Evolutionary conservation across 2,329 filamentous ascomycete genomes (phyloP), one percentile per base, ranked within the genome.

Genomic region (Fusarium pininemorale): DNA sequence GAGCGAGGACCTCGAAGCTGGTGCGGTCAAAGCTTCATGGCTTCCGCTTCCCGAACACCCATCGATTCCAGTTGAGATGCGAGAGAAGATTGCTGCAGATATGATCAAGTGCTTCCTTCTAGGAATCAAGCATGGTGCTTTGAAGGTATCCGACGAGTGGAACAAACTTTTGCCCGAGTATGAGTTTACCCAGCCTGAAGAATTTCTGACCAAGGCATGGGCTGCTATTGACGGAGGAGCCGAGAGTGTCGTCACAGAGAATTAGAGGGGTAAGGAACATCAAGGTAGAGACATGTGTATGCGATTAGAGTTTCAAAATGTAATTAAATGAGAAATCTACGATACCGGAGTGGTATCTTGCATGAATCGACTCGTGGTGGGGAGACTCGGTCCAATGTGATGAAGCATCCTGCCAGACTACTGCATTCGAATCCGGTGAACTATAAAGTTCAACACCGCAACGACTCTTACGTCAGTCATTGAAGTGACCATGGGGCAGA

Each of bases 121-220:
- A 7, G 63, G 67, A 2, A 44, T 75, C 4, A 53, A 50, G 2
- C 48, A 68, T 11, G 73, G 69, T 6, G 53, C 75, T 5, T 82
- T 82, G 75, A 76, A 81, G 47, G 80, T 84, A 1, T 81, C 84
- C 6, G 80, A 82, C 54, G 83, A 85, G 56, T 86, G 81, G 80
- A 88, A 87, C 63, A 69, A 80, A 56, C 66, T 84, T 20, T 80
- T 85, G 28, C 84, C 85, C 0, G 82, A 85, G n/a, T 85, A 82
- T 42, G 66, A 82, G 61, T 87, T 87, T 47, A 81, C 77, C 3
- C 69, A 78, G 11, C 76, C 80, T 1, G 84, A 86, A 55, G 83
- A 84, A 28, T 87, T 86, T 66, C 63, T 87, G 13, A 74, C 54
- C 2, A 75, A 83, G 71, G 78, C 76, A 22, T 78, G 76, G 76